A percentile compares a stretch with the other conserved stretches of the same genome.
phyloP scores from a whole-genome alignment of 805 yeast species.

The Pichia cabralensis region DNA sequence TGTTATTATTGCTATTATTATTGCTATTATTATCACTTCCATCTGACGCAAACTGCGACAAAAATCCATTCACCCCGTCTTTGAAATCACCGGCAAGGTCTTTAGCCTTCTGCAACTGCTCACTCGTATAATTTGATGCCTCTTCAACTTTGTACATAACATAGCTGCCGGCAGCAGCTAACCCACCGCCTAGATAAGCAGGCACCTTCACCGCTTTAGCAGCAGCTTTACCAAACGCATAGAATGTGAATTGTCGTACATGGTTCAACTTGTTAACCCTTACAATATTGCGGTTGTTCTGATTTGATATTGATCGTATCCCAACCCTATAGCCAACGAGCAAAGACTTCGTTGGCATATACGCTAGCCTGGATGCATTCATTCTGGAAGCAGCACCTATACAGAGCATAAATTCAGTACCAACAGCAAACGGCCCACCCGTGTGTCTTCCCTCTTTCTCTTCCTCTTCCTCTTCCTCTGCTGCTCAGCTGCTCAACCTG shows the following conservation, averaged over 20 bases:
- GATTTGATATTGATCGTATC: conserved; percentile 3
- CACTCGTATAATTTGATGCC: conserved; percentile 63
- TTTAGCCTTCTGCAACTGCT: conserved; percentile 48
- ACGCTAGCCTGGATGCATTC: neutral
- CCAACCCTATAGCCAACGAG: conserved; percentile 1
- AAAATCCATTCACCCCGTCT: conserved; percentile 32
- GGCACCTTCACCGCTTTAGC: conserved; percentile 54
- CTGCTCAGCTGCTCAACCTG: too few species aligned
- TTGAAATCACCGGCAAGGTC: conserved; percentile 50
- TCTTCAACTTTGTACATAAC: conserved; percentile 88
- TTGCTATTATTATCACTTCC: conserved; percentile 25
- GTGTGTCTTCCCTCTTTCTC: too few species aligned
- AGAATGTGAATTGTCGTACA: conserved; percentile 21
- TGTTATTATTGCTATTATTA: conserved; percentile 2
- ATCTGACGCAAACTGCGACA: neutral
- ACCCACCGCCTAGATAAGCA: conserved; percentile 77
- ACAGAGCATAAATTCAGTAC: too few species aligned
- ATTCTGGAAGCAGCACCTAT: too few species aligned
- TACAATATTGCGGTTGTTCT: too few species aligned
- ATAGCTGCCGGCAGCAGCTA: conserved; percentile 92
- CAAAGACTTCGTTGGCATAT: neutral
- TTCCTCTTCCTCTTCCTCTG: too few species aligned
- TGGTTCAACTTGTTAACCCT: neutral
- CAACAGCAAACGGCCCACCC: too few species aligned
- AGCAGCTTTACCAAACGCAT: conserved; percentile 42